phyloP scores from a whole-genome alignment of 495 filamentous ascomycete genomes.

The Cercophora newfieldiana region DNA sequence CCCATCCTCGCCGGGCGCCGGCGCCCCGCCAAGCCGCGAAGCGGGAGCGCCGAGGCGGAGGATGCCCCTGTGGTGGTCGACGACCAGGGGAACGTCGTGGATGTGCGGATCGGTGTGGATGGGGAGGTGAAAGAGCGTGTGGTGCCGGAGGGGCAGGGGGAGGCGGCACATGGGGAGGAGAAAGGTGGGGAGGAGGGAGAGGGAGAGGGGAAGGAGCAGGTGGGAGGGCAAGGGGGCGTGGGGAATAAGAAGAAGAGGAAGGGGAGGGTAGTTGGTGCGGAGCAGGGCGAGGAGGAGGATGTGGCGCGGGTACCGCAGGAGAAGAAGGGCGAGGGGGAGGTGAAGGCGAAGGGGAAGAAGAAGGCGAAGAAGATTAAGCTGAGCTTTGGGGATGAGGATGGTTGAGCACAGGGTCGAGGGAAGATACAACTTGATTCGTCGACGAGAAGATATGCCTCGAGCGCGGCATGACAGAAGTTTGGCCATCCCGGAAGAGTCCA shows the following conservation, averaged over 20 bases:
- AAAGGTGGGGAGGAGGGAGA: conserved; percentile 25
- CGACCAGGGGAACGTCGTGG: conserved; percentile 45
- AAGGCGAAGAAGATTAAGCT: conserved; percentile 61
- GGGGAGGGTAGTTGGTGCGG: conserved; percentile 24
- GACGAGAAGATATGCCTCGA: neutral
- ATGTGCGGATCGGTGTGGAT: neutral
- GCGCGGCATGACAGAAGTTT: too few species aligned
- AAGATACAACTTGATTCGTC: neutral
- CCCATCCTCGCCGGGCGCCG: conserved; percentile 45
- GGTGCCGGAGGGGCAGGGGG: neutral
- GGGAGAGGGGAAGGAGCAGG: conserved; percentile 18
- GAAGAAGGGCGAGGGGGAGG: conserved; percentile 15
- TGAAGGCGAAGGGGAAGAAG: conserved; percentile 34
- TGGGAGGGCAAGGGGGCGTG: conserved; percentile 15
- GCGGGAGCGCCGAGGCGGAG: conserved; percentile 50
- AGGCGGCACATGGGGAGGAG: conserved; percentile 31
- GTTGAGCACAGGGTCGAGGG: conserved; percentile 15
- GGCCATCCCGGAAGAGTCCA: neutral
- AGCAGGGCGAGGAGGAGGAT: conserved; percentile 20
- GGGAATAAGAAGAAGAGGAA: neutral
- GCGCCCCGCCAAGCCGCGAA: conserved; percentile 39
- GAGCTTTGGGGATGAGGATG: conserved; percentile 57
- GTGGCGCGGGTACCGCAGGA: conserved; percentile 12
- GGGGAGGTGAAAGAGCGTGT: neutral
- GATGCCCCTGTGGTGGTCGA: conserved; percentile 50